These are phyloP conservation scores for Pythium rhizo-oryzae DNA, from an alignment of 352 stramenopile species.

Conservation along the genomic window DNA sequence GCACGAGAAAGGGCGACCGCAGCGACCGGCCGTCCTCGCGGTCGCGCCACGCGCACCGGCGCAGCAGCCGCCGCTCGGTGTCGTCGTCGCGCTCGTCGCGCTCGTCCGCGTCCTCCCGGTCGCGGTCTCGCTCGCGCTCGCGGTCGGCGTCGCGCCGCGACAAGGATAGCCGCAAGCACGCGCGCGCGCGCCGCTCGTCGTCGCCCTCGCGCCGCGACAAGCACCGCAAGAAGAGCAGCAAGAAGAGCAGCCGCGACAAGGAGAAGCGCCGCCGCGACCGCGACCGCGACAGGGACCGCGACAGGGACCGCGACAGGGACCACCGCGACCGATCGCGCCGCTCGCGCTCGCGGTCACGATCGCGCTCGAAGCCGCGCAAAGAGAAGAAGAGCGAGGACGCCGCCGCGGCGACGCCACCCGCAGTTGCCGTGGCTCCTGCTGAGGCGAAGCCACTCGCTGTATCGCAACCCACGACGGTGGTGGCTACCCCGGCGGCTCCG, in stretches of 20 bases:
- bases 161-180: constrained; percentile 24
- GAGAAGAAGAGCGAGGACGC: not conserved
- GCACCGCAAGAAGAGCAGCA: constrained; percentile 25
- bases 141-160: not conserved
- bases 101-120: constrained; percentile 10
- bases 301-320: constrained; percentile 3
- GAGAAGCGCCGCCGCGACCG: constrained; percentile 7
- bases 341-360: constrained; percentile 26
- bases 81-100: constrained; percentile 13
- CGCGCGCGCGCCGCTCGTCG: constrained; percentile 25
- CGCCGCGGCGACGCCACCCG: not conserved
- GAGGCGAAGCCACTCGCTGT: not conserved
- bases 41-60: constrained; percentile 5
- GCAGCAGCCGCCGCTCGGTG: constrained; percentile 9
- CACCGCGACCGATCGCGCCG: not conserved
- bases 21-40: constrained; percentile 15
- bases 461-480: not conserved
- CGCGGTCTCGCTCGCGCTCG: constrained; percentile 12
- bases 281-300: constrained; percentile 2
- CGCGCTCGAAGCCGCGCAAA: constrained; percentile 30
- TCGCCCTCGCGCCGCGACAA: constrained; percentile 16
- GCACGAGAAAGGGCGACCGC: constrained; percentile 12
- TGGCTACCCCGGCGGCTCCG: too few relatives aligned
- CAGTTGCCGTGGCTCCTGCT: too few relatives aligned
- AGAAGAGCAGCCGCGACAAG: constrained; percentile 16